Base-by-base conservation (phyloP, 2,329 filamentous ascomycete genomes). In the Aspergillus carbonarius region DNA sequence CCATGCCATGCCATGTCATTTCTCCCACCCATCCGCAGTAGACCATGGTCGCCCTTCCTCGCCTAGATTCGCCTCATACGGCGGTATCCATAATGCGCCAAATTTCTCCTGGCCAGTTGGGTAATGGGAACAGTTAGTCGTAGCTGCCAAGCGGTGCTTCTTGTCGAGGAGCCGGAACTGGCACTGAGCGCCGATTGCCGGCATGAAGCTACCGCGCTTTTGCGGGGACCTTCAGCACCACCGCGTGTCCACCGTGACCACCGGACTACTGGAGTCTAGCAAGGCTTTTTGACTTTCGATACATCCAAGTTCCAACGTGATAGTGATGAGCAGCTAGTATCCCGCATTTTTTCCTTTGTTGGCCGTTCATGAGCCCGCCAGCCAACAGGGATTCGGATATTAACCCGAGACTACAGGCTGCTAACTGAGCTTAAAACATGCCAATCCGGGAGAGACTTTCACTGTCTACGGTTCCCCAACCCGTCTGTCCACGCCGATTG, bases 171-270 rank as follows among this genome's bases (percentile, higher is more conserved):
- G n/a, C 23, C n/a, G 51, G 51, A 25, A 40, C 39, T 40, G 25
- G 51, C 37, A 18, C 23, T 27, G 20, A 15, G 23, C 39, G 34
- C 39, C 37, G 37, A 54, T 42, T 54, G 51, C 51, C 51, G 51
- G 51, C 51, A 54, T 54, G 40, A 18, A 32, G 35, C 51, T 34
- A 54, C 51, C 51, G 51, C 51, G 30, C 48, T 54, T 54, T 54
- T 53, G 51, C 51, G 51, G 51, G 51, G 51, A 54, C 50, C 15
- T 27, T 30, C 42, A 20, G 18, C 39, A 23, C 39, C 18, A 40
- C 39, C 20, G 39, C 39, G 39, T 42, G 39, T 42, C 39, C 39
- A 42, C 39, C 20, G 13, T 20, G 23, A 23, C 23, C 23, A 23
- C 23, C 5, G 39, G 39, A 42, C 39, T 40, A 27, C 25, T 32